Conservation (phyloP, 1,284 basidiomycete species). For the Pulveroboletus sp. region DNA sequence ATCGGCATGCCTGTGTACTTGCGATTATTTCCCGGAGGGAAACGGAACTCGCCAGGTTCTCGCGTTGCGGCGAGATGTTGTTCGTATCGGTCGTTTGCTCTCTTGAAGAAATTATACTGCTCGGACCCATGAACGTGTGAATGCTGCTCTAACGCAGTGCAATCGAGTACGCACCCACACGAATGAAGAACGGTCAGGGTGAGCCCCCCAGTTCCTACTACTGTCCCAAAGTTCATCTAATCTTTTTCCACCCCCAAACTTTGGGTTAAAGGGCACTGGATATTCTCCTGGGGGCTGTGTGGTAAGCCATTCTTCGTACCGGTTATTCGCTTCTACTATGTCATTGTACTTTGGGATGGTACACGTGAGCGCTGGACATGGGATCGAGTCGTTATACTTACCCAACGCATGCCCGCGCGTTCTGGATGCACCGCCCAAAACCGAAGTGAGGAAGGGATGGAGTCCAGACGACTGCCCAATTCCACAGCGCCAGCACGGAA, state of each 20-base stretch:
- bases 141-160: neutral
- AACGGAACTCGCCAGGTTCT: constrained; percentile 9
- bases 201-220: constrained; percentile 11
- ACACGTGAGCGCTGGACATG: neutral
- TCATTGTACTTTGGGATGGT: constrained; percentile 7
- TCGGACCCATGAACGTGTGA: neutral
- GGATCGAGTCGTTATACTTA: constrained; percentile 3
- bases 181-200: neutral
- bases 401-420: constrained; percentile 8
- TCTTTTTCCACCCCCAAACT: neutral
- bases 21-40: neutral
- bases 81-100: constrained; percentile 20
- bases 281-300: constrained; percentile 18
- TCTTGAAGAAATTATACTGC: constrained; percentile 17
- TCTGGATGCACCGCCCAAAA: constrained; percentile 17
- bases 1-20: neutral
- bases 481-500: neutral
- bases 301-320: constrained; percentile 21
- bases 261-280: constrained; percentile 11
- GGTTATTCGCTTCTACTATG: constrained; percentile 7
- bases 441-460: constrained; percentile 3
- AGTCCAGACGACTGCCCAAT: constrained; percentile 24
- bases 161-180: constrained; percentile 19
- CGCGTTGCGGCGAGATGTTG: constrained; percentile 8
- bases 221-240: constrained; percentile 3